These are phyloP conservation scores for Pythium grandisporangium DNA, from an alignment of 352 stramenopile genomes.

Conservation along the genomic window DNA sequence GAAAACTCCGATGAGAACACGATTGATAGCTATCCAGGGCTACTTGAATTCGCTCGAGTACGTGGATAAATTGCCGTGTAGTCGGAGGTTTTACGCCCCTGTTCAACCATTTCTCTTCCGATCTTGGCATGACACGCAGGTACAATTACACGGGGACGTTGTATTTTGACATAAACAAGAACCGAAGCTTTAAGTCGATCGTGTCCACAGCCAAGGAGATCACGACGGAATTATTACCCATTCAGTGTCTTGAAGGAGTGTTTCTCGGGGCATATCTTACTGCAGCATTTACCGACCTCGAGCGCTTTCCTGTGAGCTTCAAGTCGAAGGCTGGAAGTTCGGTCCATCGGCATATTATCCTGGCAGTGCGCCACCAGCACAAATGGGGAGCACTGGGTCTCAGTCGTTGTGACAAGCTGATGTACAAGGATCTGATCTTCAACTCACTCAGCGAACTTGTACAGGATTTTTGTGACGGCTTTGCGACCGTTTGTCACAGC, in stretches of 20 bases:
- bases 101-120: background rate
- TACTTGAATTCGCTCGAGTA: conserved; percentile 68
- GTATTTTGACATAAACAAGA: conserved; percentile 85
- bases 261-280: conserved; percentile 81
- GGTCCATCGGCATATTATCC: conserved; percentile 74
- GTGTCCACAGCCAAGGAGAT: conserved; percentile 83
- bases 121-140: too few species aligned
- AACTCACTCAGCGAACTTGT: conserved; percentile 69
- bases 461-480: conserved; percentile 57
- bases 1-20: conserved; percentile 52
- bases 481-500: conserved; percentile 46
- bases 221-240: conserved; percentile 69
- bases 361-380: conserved; percentile 63
- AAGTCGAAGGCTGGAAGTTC: conserved; percentile 53
- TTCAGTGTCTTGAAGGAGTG: conserved; percentile 85
- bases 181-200: conserved; percentile 85
- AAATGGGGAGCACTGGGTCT: conserved; percentile 81
- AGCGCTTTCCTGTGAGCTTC: conserved; percentile 83
- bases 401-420: conserved; percentile 74
- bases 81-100: background rate
- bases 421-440: conserved; percentile 82
- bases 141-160: conserved; percentile 85
- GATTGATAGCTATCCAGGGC: conserved; percentile 44
- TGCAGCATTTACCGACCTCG: conserved; percentile 45
- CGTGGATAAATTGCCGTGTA: too few species aligned